phyloP scores from a whole-genome alignment of 2,329 filamentous ascomycete species.

The Periconia sp. region DNA sequence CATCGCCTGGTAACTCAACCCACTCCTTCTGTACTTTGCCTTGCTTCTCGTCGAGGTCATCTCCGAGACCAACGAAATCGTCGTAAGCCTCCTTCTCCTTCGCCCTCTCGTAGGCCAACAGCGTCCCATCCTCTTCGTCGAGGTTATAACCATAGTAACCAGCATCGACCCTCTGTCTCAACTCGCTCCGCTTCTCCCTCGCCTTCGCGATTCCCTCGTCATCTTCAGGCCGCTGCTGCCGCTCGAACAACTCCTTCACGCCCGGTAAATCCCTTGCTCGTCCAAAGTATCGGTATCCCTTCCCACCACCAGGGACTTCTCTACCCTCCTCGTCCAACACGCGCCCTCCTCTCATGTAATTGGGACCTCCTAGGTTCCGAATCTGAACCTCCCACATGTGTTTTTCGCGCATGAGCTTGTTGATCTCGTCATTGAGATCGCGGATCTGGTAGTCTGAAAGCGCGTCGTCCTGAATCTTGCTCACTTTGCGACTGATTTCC shows the following conservation, averaged over 20 bases:
- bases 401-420: constrained; percentile 98
- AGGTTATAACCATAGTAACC: constrained; percentile 94
- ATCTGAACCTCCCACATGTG: constrained; percentile 99
- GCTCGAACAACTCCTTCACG: constrained; percentile 77
- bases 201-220: constrained; percentile 62
- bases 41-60: constrained; percentile 41
- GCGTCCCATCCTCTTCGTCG: constrained; percentile 82
- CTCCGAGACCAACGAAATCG: constrained; percentile 61
- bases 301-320: constrained; percentile 68
- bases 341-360: constrained; percentile 78
- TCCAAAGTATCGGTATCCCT: constrained; percentile 86
- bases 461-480: constrained; percentile 86
- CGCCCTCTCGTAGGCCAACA: constrained; percentile 77
- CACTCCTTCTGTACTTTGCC: constrained; percentile 53
- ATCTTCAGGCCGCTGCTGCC: constrained; percentile 36
- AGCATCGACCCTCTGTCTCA: constrained; percentile 80
- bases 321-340: constrained; percentile 59
- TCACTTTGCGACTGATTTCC: constrained; percentile 95
- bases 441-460: constrained; percentile 97
- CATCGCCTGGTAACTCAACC: constrained; percentile 85
- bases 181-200: constrained; percentile 67
- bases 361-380: constrained; percentile 90
- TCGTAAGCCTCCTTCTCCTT: constrained; percentile 83
- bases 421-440: constrained; percentile 98
- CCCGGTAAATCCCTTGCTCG: constrained; percentile 86